Base-by-base conservation (phyloP, 192 early-diverging fungal genomes). In the Phycomyces blakesleeanus region DNA sequence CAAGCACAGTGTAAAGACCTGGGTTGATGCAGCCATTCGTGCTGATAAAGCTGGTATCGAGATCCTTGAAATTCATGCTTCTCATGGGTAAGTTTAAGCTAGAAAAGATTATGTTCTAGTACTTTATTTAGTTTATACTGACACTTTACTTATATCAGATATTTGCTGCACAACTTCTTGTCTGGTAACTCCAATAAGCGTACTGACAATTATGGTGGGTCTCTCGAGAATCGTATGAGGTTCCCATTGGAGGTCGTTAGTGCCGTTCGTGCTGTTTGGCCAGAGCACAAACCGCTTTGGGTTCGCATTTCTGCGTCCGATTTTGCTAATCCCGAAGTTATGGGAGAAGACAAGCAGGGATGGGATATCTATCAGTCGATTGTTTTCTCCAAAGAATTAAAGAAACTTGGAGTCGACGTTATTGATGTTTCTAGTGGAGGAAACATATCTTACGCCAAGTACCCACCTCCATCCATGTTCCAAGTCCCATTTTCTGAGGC, bases 201-300 rank as follows among this genome's bases (percentile, higher is more conserved):
- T 61, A 94, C 92, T 0, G 96, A 98, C 69, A 57, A 89, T 53
- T 98, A 94, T 67, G 96, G 95, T 40, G 95, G 96, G 0, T 87
- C 86, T 2, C 85, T 95, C 29, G 90, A 95, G 63, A 97, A 97
- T 79, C 86, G 95, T 58, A 75, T 80, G 18, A 85, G 91, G 0
- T 88, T 94, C 59, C 64, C 87, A 27, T 49, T 92, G 1, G 93
- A 95, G 72, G 81, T 88, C 0, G 72, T 87, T 18, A 55, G 69
- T n/a, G 67, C 65, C 0, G 78, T 91, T 6, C 86, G 92, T 27
- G 51, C 65, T 14, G 81, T 83, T 42, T 94, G 93, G 92, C 91
- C 94, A 0, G 61, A 71, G 9, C 74, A 90, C 11, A 90, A 91
- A 68, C 93, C 94, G 0, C 74, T 98, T 57, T 97, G 93, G 69